Percentiles rank a stretch among this genome's conserved stretches.
phyloP scores from a whole-genome alignment of 2,329 filamentous ascomycete species.

The Monosporascus ibericus region DNA sequence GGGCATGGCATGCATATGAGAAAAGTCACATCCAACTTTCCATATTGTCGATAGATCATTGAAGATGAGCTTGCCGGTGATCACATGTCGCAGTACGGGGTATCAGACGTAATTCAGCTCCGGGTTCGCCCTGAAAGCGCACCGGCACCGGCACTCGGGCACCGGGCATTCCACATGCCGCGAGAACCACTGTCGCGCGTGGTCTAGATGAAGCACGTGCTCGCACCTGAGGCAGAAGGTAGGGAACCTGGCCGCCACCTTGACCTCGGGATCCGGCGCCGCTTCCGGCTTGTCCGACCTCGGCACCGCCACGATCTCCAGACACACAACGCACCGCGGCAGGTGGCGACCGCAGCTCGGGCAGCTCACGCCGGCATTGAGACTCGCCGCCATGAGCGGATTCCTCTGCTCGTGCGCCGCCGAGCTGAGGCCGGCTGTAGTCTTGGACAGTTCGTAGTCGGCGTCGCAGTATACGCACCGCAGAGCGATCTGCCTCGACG shows the following conservation, averaged over 20 bases:
- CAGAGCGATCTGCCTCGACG: slow-evolving; percentile 64
- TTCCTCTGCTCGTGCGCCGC: slow-evolving; percentile 31
- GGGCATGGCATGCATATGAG: too few species aligned
- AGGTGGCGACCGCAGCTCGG: slow-evolving; percentile 62
- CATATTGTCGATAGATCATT: too few species aligned
- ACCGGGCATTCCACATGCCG: slow-evolving; percentile 61
- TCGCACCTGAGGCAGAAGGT: slow-evolving; percentile 65
- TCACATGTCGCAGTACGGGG: too few species aligned
- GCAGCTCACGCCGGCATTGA: slow-evolving; percentile 57
- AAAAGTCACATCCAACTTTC: too few species aligned
- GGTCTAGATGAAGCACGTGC: slow-evolving; percentile 62
- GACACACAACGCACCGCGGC: slow-evolving; percentile 61
- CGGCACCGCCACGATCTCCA: slow-evolving; percentile 60
- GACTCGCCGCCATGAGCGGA: slow-evolving; percentile 50
- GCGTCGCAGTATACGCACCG: slow-evolving; percentile 72
- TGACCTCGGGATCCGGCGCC: slow-evolving; percentile 38
- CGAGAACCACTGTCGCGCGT: slow-evolving; percentile 61
- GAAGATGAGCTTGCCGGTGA: too few species aligned
- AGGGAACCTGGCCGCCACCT: slow-evolving; percentile 53
- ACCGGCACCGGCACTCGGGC: slow-evolving; percentile 61
- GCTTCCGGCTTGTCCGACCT: slow-evolving; percentile 53
- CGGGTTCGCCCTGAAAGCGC: slow-evolving; percentile 55
- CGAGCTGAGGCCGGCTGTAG: slow-evolving; percentile 7
- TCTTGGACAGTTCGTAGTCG: slow-evolving; percentile 44
- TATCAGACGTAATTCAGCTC: slow-evolving; percentile 47